Percentiles rank a stretch among this genome's conserved stretches.
Conservation (phyloP, 768 basidiomycete genomes). For the Leccinellum albellum region DNA sequence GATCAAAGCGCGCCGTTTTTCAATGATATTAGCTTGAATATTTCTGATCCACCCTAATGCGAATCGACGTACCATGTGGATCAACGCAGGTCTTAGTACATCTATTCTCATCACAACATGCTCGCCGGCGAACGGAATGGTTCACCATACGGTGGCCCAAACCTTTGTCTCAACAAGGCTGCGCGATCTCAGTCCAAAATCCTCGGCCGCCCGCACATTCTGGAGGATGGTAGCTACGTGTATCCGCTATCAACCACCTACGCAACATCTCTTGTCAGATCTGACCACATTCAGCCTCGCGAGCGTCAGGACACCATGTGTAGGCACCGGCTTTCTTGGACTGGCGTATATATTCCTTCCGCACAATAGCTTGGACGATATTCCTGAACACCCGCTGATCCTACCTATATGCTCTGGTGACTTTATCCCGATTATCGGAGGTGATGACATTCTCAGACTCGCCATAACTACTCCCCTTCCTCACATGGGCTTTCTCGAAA, state of each 20-base stretch:
- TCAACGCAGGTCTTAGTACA: constrained; percentile 27
- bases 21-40: too few relatives aligned
- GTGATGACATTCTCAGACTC: constrained; percentile 9
- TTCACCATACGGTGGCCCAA: constrained; percentile 25
- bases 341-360: constrained; percentile 6
- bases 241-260: constrained; percentile 22
- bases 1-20: constrained; percentile 9
- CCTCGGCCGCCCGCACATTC: constrained; percentile 19
- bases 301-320: constrained; percentile 15
- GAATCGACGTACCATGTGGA: constrained; percentile 19
- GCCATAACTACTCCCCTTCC: constrained; percentile 23
- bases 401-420: constrained; percentile 16
- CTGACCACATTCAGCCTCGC: constrained; percentile 25
- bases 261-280: constrained; percentile 17
- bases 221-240: constrained; percentile 26
- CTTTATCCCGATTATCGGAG: background rate
- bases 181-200: constrained; percentile 24
- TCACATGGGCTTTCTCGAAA: constrained; percentile 17
- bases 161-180: constrained; percentile 26
- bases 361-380: constrained; percentile 12
- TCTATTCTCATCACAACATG: constrained; percentile 21
- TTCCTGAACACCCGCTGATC: constrained; percentile 14
- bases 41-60: background rate
- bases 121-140: constrained; percentile 28
- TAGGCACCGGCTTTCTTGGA: constrained; percentile 25